phyloP scores from a whole-genome alignment of 75 land plant genomes.

The Sequoiadendron giganteum region DNA sequence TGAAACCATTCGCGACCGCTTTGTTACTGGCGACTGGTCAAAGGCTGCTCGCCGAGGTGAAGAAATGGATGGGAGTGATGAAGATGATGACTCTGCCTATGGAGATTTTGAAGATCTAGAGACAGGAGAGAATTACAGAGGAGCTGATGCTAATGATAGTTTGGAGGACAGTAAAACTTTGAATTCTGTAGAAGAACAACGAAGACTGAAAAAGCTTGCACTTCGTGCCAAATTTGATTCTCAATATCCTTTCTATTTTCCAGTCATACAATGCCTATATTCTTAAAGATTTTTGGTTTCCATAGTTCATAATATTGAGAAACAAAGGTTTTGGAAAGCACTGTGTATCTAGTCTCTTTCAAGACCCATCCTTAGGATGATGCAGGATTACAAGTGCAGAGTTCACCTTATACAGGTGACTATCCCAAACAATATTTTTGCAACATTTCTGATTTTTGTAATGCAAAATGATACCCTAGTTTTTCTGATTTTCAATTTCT shows the following conservation, averaged over 20 bases:
- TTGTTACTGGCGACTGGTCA: conserved; percentile 96
- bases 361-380: not conserved
- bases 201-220: conserved; percentile 93
- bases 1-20: conserved; percentile 80
- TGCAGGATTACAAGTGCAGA: not conserved
- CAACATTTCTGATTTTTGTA: too few species aligned
- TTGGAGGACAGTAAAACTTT: conserved; percentile 16
- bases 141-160: conserved; percentile 13
- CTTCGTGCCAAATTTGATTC: conserved; percentile 89
- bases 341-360: not conserved
- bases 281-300: not conserved
- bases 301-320: not conserved
- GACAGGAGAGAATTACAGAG: conserved; percentile 63
- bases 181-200: conserved; percentile 51
- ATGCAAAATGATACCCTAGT: too few species aligned
- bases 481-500: too few species aligned
- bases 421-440: too few species aligned
- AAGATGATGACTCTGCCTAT: conserved; percentile 48
- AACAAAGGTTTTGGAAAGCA: not conserved
- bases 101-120: conserved; percentile 99
- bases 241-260: conserved; percentile 74
- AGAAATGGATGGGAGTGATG: conserved; percentile 24
- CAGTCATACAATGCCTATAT: not conserved
- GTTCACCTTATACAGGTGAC: not conserved
- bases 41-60: conserved; percentile 67